A percentile compares a stretch with the other conserved stretches of the same genome.
Conservation (phyloP, 345 rosid genomes). For the Limnanthes douglasii region DNA sequence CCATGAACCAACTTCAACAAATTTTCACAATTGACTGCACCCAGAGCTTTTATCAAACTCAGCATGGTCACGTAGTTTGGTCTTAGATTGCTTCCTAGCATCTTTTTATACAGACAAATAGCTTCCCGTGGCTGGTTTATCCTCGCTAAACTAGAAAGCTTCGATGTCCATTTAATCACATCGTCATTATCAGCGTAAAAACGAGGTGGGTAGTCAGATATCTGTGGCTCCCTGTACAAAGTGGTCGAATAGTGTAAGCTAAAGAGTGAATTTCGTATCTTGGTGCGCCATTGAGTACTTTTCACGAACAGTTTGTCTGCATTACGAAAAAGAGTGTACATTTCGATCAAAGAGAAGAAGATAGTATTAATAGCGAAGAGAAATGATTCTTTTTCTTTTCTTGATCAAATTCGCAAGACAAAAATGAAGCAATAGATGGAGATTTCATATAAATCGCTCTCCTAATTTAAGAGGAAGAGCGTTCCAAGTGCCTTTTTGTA, state of each 20-base stretch:
- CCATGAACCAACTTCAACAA: slow-evolving; percentile 9
- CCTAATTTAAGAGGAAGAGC: no score
- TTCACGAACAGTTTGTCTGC: slow-evolving; percentile 12
- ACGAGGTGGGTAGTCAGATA: neutral
- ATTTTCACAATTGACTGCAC: slow-evolving; percentile 6
- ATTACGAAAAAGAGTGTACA: neutral
- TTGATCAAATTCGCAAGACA: no score
- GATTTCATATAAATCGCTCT: no score
- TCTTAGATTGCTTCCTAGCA: slow-evolving; percentile 10
- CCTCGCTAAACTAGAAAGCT: slow-evolving; percentile 7
- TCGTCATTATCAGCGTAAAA: neutral
- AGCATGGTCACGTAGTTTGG: slow-evolving; percentile 15
- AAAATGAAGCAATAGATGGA: no score
- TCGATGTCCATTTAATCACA: slow-evolving; percentile 12
- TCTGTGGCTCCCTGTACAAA: neutral
- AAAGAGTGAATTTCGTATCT: neutral
- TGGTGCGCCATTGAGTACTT: slow-evolving; percentile 7
- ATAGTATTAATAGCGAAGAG: no score
- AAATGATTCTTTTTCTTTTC: no score
- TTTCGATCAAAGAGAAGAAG: no score
- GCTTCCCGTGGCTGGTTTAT: slow-evolving; percentile 9
- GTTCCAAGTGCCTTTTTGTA: no score
- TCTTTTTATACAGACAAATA: slow-evolving; percentile 9
- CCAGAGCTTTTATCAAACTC: slow-evolving; percentile 8
- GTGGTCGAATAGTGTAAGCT: neutral